Evolutionary conservation across 2,329 filamentous ascomycete genomes (phyloP), one percentile per base, ranked within the genome.

Genomic region (Fusarium robinianum): DNA sequence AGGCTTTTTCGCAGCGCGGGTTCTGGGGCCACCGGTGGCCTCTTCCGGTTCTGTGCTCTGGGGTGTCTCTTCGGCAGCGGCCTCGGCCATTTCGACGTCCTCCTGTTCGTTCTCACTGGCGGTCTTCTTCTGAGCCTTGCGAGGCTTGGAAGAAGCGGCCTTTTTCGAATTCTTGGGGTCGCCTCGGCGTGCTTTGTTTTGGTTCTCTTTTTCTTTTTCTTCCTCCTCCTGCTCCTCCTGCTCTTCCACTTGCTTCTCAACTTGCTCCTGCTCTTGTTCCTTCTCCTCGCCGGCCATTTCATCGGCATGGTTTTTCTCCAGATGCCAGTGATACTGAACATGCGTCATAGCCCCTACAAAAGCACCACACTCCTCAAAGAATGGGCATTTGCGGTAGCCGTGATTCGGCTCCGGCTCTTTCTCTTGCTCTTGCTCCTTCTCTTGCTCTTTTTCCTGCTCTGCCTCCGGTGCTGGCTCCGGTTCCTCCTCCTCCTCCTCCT

Each of bases 331-430:
- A 6, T 53, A 40, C 24, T 60, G 47, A 9, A 29, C 10, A 0
- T 39, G 7, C 2, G 39, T 26, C 57, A 60, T 55, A 1, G 19
- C 19, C 1, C 32, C 33, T 3, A 51, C 21, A 5, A 33, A 8
- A 1, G 27, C 24, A 8, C 55, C 57, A 1, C 57, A 60, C 3
- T 40, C 26, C 1, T 46, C 34, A 23, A 55, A 60, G 16, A 46
- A 46, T 1, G 36, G 14, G 6, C 57, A 60, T 25, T 38, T 41
- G 8, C 14, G 12, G 37, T 17, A 18, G 9, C 16, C 17, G 6
- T 14, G 12, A 7, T 12, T 10, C 25, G n/a, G 25, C n/a, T 16
- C 16, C 5, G 23, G 17, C 39, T 5, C 21, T 25, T 9, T 11
- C 17, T n/a, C 8, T n/a, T 14, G 30, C 4, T 19, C 11, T 10